Conservation (phyloP, 1,284 basidiomycete genomes). For the Trametes pubescens region DNA sequence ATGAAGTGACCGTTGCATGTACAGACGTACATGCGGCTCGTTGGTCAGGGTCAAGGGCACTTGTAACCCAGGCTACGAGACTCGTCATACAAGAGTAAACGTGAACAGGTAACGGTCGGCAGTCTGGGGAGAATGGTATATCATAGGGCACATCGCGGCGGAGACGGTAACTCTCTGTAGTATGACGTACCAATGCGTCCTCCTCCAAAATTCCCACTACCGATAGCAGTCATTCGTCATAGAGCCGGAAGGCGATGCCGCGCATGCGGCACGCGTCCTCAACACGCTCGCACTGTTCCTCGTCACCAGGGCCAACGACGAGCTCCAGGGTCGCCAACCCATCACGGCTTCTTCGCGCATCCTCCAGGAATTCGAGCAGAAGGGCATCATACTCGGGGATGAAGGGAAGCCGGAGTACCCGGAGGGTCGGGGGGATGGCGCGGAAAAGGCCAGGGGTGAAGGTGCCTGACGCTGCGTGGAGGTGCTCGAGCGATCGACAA, state of each 20-base stretch:
- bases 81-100: too few relatives aligned
- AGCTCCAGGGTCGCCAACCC: not conserved
- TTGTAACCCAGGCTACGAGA: too few relatives aligned
- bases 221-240: not conserved
- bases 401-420: constrained; percentile 1
- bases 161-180: too few relatives aligned
- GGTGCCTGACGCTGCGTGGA: constrained; percentile 9
- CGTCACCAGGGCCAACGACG: not conserved
- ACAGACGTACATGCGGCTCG: too few relatives aligned
- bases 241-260: not conserved
- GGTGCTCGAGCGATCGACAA: constrained; percentile 14
- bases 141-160: too few relatives aligned
- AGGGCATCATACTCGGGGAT: not conserved
- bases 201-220: not conserved
- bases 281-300: not conserved
- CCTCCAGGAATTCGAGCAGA: constrained; percentile 1
- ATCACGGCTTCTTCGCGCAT: not conserved
- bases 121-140: too few relatives aligned
- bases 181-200: not conserved
- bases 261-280: not conserved
- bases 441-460: constrained; percentile 10
- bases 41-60: too few relatives aligned
- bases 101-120: too few relatives aligned
- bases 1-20: too few relatives aligned
- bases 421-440: constrained; percentile 9